Percentiles rank a stretch among this genome's conserved stretches.
phyloP scores from a whole-genome alignment of 441 rosid species.

The Bocquillonia castaneifolia region DNA sequence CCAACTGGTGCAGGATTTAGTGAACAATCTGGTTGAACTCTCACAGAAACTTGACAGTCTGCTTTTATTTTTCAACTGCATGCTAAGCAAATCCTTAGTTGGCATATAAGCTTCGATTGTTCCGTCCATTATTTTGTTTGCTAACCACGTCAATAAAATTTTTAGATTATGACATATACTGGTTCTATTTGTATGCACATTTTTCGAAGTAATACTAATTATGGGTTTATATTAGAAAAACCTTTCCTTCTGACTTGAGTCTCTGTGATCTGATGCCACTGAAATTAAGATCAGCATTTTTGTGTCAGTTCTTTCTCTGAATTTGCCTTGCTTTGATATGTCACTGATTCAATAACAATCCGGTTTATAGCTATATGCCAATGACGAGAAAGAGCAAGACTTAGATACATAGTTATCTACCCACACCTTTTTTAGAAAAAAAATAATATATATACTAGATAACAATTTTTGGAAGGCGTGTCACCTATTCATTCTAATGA shows the following conservation, averaged over 20 bases:
- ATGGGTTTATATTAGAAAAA: neutral
- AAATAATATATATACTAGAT: too few relatives aligned
- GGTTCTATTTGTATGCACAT: neutral
- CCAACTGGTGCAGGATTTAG: neutral
- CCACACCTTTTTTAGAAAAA: too few relatives aligned
- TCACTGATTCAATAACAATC: too few relatives aligned
- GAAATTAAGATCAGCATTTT: neutral
- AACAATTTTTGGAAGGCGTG: too few relatives aligned
- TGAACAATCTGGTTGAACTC: neutral
- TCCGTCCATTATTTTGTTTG: neutral
- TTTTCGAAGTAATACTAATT: neutral
- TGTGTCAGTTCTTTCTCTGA: neutral
- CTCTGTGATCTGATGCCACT: too few relatives aligned
- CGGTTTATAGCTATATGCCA: too few relatives aligned
- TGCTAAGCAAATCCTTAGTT: neutral
- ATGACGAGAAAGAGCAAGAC: too few relatives aligned
- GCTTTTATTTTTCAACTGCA: neutral
- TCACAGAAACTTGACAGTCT: neutral
- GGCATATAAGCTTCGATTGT: neutral
- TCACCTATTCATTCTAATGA: too few relatives aligned
- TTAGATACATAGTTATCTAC: too few relatives aligned
- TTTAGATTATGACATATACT: neutral
- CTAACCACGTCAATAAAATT: neutral
- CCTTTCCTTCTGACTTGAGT: neutral
- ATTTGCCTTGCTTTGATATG: neutral